Evolutionary conservation across 805 yeast species (phyloP).

Genomic region (Saccharomycopsis lassenensis): DNA sequence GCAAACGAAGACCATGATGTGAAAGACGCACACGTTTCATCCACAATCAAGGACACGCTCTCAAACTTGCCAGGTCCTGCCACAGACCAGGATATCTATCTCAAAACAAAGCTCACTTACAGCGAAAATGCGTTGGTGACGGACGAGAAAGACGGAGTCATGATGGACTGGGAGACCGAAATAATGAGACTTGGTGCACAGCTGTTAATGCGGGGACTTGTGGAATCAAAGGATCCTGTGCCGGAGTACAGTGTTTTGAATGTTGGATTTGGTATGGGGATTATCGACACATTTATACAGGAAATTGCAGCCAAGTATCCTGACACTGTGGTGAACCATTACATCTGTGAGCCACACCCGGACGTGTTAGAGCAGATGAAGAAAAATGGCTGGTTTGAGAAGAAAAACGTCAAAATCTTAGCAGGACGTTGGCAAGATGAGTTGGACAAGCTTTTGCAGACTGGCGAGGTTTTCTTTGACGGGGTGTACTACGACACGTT

Average conservation of each 20-base stretch:
- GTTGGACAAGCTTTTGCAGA: constrained; percentile 44
- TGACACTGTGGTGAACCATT: constrained; percentile 51
- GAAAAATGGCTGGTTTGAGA: constrained; percentile 74
- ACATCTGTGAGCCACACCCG: constrained; percentile 92
- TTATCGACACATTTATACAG: constrained; percentile 74
- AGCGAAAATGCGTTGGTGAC: constrained; percentile 61
- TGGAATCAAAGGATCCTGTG: constrained; percentile 22
- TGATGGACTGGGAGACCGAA: constrained; percentile 94
- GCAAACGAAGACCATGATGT: constrained; percentile 7
- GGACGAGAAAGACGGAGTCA: constrained; percentile 75
- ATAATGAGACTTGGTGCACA: constrained; percentile 73
- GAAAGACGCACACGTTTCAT: constrained; percentile 16
- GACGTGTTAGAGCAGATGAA: constrained; percentile 62
- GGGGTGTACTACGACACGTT: constrained; percentile 93
- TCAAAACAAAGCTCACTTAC: constrained; percentile 58
- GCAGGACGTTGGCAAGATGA: constrained; percentile 93
- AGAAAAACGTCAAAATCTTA: constrained; percentile 56
- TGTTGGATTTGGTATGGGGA: constrained; percentile 97
- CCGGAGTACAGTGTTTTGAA: constrained; percentile 44
- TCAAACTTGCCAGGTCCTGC: constrained; percentile 38
- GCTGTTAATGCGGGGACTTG: too few relatives aligned
- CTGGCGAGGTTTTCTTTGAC: constrained; percentile 57
- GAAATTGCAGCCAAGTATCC: constrained; percentile 17
- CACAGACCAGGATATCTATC: constrained; percentile 49
- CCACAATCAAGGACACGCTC: not conserved